phyloP scores from a whole-genome alignment of 495 filamentous ascomycete species.

The Podospora tetraspora region DNA sequence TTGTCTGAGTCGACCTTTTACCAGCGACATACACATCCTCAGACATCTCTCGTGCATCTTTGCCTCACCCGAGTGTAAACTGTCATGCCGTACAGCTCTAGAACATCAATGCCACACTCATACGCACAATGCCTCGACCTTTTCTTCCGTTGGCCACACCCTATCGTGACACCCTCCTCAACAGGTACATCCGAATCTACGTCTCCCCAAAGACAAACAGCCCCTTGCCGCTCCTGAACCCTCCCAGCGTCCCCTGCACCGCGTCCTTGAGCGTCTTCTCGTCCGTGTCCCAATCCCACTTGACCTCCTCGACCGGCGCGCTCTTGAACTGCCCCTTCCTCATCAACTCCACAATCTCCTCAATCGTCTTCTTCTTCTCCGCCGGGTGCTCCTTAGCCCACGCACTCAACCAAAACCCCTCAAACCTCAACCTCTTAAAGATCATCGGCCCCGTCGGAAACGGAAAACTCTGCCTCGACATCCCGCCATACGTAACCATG shows the following conservation, averaged over 20 bases:
- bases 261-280: slow-evolving; percentile 58
- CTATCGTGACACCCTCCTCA: not conserved
- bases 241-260: slow-evolving; percentile 76
- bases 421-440: slow-evolving; percentile 80
- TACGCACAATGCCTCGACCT: not conserved
- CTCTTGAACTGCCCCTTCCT: slow-evolving; percentile 74
- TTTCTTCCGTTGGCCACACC: not conserved
- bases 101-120: not conserved
- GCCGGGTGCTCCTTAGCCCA: slow-evolving; percentile 76
- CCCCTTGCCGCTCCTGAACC: slow-evolving; percentile 80
- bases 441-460: slow-evolving; percentile 77
- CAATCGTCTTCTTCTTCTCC: slow-evolving; percentile 71
- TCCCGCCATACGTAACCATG: slow-evolving; percentile 92
- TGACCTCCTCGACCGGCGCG: slow-evolving; percentile 68
- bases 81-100: not conserved
- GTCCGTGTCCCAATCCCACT: slow-evolving; percentile 77
- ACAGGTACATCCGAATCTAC: slow-evolving; percentile 9
- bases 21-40: not conserved
- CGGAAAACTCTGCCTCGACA: slow-evolving; percentile 77
- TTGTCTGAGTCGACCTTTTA: not conserved
- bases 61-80: not conserved
- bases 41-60: not conserved
- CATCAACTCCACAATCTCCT: slow-evolving; percentile 71
- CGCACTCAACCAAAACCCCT: slow-evolving; percentile 89
- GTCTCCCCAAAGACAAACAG: slow-evolving; percentile 70